Percentiles rank a stretch among this genome's conserved stretches.
Conservation (phyloP, 2,329 filamentous ascomycete species). For the Botrytis porri region DNA sequence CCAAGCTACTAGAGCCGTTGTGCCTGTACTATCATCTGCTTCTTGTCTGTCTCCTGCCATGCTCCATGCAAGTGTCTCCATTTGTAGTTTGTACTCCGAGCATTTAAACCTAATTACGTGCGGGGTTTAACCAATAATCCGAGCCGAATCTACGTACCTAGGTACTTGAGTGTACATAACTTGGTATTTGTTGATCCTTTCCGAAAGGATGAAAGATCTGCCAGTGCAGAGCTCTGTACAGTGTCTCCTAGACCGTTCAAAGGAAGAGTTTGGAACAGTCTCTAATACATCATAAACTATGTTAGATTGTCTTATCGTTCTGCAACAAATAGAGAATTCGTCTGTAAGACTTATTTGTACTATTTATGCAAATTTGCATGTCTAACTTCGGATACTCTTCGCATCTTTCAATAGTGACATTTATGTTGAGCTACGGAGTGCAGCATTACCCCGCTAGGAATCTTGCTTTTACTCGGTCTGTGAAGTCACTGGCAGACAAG, state of each 20-base stretch:
- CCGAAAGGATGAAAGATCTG: neutral
- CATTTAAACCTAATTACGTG: neutral
- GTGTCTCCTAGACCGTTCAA: neutral
- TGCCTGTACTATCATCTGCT: neutral
- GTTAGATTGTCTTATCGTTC: neutral
- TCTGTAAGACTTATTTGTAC: neutral
- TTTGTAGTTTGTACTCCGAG: neutral
- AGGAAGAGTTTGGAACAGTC: too few species aligned
- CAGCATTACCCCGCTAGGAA: conserved; percentile 12
- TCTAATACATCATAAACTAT: neutral
- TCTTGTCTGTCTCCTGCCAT: neutral
- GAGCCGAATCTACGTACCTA: neutral
- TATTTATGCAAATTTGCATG: neutral
- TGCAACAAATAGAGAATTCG: neutral
- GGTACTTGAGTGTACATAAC: neutral
- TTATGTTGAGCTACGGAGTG: neutral
- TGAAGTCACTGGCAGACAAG: conserved; percentile 7
- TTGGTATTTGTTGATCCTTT: neutral
- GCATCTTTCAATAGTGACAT: neutral
- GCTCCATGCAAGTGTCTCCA: neutral
- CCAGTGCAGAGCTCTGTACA: neutral
- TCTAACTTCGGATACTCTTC: neutral
- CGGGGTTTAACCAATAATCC: neutral
- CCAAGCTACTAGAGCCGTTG: neutral
- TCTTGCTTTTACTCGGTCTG: conserved; percentile 2